A percentile compares a stretch with the other conserved stretches of the same genome.
These are phyloP conservation scores for Boehmeria nivea DNA, from an alignment of 306 rosid genomes.

Conservation along the genomic window DNA sequence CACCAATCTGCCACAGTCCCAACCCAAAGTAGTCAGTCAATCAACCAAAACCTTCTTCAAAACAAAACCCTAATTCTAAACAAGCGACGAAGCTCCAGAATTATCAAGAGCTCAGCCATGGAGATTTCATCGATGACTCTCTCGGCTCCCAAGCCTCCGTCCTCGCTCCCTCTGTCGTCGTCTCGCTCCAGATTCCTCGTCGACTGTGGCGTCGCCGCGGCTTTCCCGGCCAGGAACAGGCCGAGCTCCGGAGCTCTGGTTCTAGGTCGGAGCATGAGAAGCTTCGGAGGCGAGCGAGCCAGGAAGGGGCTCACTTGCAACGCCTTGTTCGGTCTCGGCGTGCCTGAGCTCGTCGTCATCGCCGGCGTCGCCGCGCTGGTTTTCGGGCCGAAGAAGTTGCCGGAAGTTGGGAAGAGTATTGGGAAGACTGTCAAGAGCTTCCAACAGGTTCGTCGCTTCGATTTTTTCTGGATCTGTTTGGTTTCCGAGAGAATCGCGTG, in stretches of 20 bases:
- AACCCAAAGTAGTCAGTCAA: too few species aligned
- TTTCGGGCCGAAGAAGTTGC: constrained; percentile 91
- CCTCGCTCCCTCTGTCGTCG: constrained; percentile 34
- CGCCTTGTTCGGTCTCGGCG: constrained; percentile 88
- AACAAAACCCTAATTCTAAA: constrained; percentile 9
- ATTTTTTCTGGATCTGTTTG: background rate
- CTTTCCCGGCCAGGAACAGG: constrained; percentile 27
- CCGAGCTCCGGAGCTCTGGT: constrained; percentile 11
- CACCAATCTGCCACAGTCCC: too few species aligned
- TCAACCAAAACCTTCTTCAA: constrained; percentile 1
- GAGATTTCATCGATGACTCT: constrained; percentile 42
- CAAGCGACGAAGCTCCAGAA: background rate
- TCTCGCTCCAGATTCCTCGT: constrained; percentile 36
- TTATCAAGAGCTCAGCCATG: constrained; percentile 25
- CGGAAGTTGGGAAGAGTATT: constrained; percentile 92
- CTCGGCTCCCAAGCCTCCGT: constrained; percentile 32
- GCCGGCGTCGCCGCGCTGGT: constrained; percentile 92
- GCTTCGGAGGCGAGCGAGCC: constrained; percentile 24
- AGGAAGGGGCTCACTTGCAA: constrained; percentile 56
- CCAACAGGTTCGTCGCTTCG: constrained; percentile 76
- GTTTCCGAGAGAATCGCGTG: background rate
- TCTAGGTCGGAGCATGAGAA: constrained; percentile 18
- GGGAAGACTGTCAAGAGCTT: constrained; percentile 96
- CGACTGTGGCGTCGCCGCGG: constrained; percentile 18
- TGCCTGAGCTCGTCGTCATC: constrained; percentile 82